These are phyloP conservation scores for Penicillium concentricum DNA, from an alignment of 2,329 filamentous ascomycete genomes.

Conservation along the genomic window DNA sequence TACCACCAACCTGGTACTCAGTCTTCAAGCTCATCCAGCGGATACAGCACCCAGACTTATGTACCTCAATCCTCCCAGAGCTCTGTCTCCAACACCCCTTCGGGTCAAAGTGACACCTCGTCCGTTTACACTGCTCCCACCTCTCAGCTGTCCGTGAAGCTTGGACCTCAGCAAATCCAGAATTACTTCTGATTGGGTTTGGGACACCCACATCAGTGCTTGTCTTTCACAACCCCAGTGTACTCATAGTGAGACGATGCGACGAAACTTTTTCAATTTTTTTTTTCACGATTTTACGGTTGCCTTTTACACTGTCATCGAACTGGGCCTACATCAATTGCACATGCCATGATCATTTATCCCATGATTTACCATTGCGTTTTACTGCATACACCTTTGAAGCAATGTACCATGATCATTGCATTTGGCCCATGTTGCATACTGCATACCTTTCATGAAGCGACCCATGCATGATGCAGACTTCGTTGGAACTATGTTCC, in stretches of 20 bases:
- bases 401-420: conserved; percentile 24
- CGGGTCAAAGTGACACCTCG: conserved; percentile 30
- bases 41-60: conserved; percentile 29
- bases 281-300: conserved; percentile 28
- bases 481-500: conserved; percentile 6
- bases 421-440: conserved; percentile 22
- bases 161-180: conserved; percentile 32
- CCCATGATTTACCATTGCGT: conserved; percentile 16
- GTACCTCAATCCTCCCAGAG: conserved; percentile 20
- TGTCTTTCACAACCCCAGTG: conserved; percentile 28
- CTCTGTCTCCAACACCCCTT: conserved; percentile 26
- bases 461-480: conserved; percentile 19
- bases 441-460: conserved; percentile 17
- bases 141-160: conserved; percentile 27
- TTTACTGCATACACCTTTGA: conserved; percentile 17
- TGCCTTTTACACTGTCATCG: conserved; percentile 23
- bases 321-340: conserved; percentile 22
- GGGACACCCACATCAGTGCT: conserved; percentile 18
- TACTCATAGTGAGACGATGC: conserved; percentile 42
- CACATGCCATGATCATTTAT: conserved; percentile 19
- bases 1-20: conserved; percentile 29
- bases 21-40: conserved; percentile 20
- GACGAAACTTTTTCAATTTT: conserved; percentile 24
- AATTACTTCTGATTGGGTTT: conserved; percentile 33
- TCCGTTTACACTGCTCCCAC: conserved; percentile 32